Evolutionary conservation across 257 asterid genomes (phyloP).

Genomic region (Lithospermum erythrorhizon): DNA sequence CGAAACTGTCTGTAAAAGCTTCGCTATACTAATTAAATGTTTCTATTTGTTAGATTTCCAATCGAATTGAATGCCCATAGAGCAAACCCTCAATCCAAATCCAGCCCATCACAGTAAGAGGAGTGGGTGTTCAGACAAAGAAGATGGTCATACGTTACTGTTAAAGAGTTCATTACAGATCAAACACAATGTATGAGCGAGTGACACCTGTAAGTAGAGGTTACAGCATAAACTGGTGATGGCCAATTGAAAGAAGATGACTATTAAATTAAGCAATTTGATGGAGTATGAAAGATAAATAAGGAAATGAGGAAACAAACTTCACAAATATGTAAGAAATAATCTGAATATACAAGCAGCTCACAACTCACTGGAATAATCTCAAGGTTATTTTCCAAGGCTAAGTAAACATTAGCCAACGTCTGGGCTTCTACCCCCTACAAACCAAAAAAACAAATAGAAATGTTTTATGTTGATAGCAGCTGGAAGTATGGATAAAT

Average conservation of each 20-base stretch:
- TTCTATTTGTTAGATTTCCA: too few relatives aligned
- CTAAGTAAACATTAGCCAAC: constrained; percentile 92
- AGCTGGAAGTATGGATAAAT: too few relatives aligned
- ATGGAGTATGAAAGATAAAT: neutral
- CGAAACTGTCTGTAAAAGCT: too few relatives aligned
- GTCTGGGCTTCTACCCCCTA: constrained; percentile 99
- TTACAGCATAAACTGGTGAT: neutral
- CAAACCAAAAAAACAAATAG: constrained; percentile 15
- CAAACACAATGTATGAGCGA: too few relatives aligned
- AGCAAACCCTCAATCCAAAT: too few relatives aligned
- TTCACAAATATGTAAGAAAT: neutral
- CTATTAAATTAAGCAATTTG: neutral
- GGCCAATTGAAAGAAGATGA: neutral
- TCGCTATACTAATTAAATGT: too few relatives aligned
- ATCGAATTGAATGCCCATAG: too few relatives aligned
- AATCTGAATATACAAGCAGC: constrained; percentile 2
- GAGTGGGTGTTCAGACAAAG: too few relatives aligned
- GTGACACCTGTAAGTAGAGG: too few relatives aligned
- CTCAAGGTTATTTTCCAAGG: constrained; percentile 97
- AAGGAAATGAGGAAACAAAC: neutral
- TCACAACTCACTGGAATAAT: constrained; percentile 74
- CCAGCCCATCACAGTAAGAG: too few relatives aligned
- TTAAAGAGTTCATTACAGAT: too few relatives aligned
- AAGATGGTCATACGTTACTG: too few relatives aligned
- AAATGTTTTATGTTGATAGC: neutral